A percentile compares a stretch with the other conserved stretches of the same genome.
Conservation (phyloP, 441 rosid species). For the Gossypium laxum region DNA sequence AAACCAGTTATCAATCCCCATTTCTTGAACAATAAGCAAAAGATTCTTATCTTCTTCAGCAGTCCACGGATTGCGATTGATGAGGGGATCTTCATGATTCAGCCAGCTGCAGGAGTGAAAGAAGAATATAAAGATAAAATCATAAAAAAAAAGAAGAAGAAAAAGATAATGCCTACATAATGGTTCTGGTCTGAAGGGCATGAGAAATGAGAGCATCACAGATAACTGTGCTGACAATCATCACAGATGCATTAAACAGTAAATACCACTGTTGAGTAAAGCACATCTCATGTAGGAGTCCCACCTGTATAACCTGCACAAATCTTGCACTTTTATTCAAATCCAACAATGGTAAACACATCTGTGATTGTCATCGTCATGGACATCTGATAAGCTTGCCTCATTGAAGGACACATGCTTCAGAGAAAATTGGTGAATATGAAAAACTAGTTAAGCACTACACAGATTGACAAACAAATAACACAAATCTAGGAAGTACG, state of each 20-base stretch:
- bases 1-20: conserved; percentile 58
- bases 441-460: conserved; percentile 21
- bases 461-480: conserved; percentile 17
- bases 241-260: conserved; percentile 25
- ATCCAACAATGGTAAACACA: conserved; percentile 24
- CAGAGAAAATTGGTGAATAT: conserved; percentile 24
- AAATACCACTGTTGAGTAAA: conserved; percentile 19
- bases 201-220: conserved; percentile 9
- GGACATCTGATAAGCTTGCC: conserved; percentile 20
- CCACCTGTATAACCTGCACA: conserved; percentile 20
- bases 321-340: conserved; percentile 23
- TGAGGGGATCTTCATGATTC: conserved; percentile 69
- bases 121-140: conserved; percentile 5
- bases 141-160: neutral
- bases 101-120: conserved; percentile 54
- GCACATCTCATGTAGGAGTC: conserved; percentile 16
- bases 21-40: conserved; percentile 43
- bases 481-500: neutral
- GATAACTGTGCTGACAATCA: conserved; percentile 23
- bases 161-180: neutral
- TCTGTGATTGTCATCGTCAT: conserved; percentile 20
- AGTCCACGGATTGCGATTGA: conserved; percentile 57
- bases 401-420: conserved; percentile 22
- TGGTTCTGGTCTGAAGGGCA: conserved; percentile 2
- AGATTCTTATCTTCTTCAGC: conserved; percentile 63